Evolutionary conservation across 305 asterid genomes (phyloP).

Genomic region (Fraxinus platypoda): DNA sequence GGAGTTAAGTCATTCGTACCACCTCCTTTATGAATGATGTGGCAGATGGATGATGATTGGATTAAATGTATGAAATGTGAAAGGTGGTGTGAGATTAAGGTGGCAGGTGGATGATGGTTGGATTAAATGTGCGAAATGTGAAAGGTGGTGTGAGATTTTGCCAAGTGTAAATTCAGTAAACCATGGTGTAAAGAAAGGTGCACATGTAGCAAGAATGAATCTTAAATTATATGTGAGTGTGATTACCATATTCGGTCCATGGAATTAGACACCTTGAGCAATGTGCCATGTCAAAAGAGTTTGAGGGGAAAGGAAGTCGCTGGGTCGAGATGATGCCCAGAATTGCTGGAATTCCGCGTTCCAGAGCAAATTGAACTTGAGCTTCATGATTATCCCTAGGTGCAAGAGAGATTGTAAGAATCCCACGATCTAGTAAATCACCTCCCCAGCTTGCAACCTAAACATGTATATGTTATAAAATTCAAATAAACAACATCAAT

Average conservation of each 20-base stretch:
- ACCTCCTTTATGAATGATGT: too few relatives aligned
- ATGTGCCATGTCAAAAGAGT: constrained; percentile 79
- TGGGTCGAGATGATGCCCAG: constrained; percentile 71
- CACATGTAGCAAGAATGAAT: not conserved
- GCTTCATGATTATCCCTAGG: constrained; percentile 80
- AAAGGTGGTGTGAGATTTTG: too few relatives aligned
- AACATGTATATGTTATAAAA: not conserved
- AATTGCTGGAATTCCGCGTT: constrained; percentile 79
- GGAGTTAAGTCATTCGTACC: too few relatives aligned
- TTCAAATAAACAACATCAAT: not conserved
- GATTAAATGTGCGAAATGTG: too few relatives aligned
- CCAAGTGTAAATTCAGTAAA: too few relatives aligned
- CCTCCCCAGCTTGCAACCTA: constrained; percentile 93
- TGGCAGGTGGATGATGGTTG: too few relatives aligned
- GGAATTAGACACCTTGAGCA: constrained; percentile 83
- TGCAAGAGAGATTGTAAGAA: constrained; percentile 68
- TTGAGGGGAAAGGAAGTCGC: constrained; percentile 75
- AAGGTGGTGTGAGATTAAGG: too few relatives aligned
- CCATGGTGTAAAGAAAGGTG: too few relatives aligned
- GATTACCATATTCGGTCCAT: constrained; percentile 74
- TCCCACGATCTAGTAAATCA: constrained; percentile 66
- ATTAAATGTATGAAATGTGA: too few relatives aligned
- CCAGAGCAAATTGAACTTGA: constrained; percentile 82
- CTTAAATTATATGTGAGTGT: not conserved
- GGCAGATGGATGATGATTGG: too few relatives aligned